Percentiles rank a stretch among this genome's conserved stretches.
Conservation (phyloP, 2,329 filamentous ascomycete species). For the Diplocarpon mali region DNA sequence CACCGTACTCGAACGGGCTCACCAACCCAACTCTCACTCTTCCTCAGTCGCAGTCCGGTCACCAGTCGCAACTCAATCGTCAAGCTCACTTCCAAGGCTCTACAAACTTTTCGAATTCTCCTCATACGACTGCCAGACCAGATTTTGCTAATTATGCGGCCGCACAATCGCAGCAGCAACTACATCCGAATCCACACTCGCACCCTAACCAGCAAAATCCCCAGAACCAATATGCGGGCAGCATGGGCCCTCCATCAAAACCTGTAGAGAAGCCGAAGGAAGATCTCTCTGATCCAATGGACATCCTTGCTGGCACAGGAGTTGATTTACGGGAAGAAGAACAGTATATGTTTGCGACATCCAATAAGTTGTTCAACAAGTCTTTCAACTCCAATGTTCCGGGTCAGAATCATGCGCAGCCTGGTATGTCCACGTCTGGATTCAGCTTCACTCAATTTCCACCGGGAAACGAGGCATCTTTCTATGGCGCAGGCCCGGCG, state of each 20-base stretch:
- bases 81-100: conserved; percentile 21
- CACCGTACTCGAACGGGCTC: conserved; percentile 27
- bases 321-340: conserved; percentile 84
- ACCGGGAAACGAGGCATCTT: conserved; percentile 42
- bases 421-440: conserved; percentile 31
- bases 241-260: conserved; percentile 50
- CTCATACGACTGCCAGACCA: conserved; percentile 9
- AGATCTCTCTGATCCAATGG: conserved; percentile 65
- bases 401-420: conserved; percentile 26
- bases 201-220: not conserved
- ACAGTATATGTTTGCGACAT: conserved; percentile 47
- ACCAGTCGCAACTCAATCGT: conserved; percentile 17
- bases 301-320: conserved; percentile 73
- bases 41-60: conserved; percentile 15
- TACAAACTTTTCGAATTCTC: conserved; percentile 16
- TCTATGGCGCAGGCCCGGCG: conserved; percentile 54
- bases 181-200: conserved; percentile 1
- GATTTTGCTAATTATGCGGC: conserved; percentile 1
- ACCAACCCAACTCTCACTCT: conserved; percentile 20
- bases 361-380: conserved; percentile 44
- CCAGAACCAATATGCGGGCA: conserved; percentile 4
- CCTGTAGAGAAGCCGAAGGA: conserved; percentile 43
- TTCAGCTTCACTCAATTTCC: conserved; percentile 44
- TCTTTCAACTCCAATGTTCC: conserved; percentile 35
- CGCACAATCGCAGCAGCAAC: not conserved